A percentile compares a stretch with the other conserved stretches of the same genome.
These are phyloP conservation scores for Penicillium sp. DNA, from an alignment of 2,329 filamentous ascomycete genomes.

Conservation along the genomic window DNA sequence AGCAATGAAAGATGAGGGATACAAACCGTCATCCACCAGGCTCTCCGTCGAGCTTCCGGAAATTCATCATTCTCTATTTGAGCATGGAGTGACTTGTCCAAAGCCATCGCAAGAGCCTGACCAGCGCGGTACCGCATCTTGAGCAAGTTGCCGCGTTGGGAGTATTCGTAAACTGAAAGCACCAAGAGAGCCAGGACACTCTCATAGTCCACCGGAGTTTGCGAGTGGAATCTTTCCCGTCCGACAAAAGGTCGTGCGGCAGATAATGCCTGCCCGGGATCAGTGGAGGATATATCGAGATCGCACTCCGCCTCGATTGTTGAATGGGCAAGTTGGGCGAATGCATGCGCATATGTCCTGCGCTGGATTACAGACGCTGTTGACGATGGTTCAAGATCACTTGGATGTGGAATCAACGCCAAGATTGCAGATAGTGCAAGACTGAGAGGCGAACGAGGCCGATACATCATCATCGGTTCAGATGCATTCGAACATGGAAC, in stretches of 20 bases:
- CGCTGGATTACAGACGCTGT: conserved; percentile 35
- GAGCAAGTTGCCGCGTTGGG: conserved; percentile 43
- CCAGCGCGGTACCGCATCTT: conserved; percentile 47
- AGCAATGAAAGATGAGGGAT: background rate
- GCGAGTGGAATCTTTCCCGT: conserved; percentile 38
- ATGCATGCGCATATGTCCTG: conserved; percentile 39
- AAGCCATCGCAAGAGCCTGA: conserved; percentile 42
- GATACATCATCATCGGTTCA: conserved; percentile 33
- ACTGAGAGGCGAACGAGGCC: conserved; percentile 42
- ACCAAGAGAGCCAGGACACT: conserved; percentile 40
- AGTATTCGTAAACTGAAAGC: conserved; percentile 46
- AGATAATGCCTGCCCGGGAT: conserved; percentile 40
- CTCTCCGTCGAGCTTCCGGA: conserved; percentile 41
- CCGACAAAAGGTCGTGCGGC: conserved; percentile 29
- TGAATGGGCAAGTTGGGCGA: conserved; percentile 38
- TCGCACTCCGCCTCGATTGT: conserved; percentile 44
- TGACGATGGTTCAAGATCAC: conserved; percentile 36
- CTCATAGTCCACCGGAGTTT: conserved; percentile 41
- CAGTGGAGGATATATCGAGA: conserved; percentile 37
- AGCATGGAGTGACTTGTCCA: conserved; percentile 43
- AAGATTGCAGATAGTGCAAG: conserved; percentile 44
- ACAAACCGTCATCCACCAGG: conserved; percentile 49
- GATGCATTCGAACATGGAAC: conserved; percentile 29
- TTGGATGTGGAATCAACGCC: conserved; percentile 42
- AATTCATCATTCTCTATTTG: conserved; percentile 34